Conservation (phyloP, 305 asterid genomes). For the Nicotiana rustica region DNA sequence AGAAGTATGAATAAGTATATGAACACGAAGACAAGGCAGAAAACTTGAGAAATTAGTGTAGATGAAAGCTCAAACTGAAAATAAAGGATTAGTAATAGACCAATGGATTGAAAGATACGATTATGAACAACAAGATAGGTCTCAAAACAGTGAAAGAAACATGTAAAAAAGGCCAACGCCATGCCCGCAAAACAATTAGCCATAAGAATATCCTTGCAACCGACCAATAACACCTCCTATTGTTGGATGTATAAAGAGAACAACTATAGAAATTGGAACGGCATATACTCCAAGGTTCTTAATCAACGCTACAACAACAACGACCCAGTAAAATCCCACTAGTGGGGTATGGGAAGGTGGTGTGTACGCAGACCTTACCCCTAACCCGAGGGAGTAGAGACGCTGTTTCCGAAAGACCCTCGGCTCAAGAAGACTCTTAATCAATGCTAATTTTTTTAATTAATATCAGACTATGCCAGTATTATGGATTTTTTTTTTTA, state of each 20-base stretch:
- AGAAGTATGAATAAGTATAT: not conserved
- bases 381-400: no score
- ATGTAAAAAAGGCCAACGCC: not conserved
- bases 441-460: not conserved
- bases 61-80: not conserved
- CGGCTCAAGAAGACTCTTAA: not conserved
- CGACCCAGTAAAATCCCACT: no score
- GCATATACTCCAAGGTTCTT: constrained; percentile 29
- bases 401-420: no score
- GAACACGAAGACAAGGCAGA: not conserved
- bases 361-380: no score
- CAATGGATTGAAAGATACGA: not conserved
- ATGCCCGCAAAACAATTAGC: not conserved
- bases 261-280: constrained; percentile 1
- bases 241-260: not conserved
- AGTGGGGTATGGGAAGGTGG: no score
- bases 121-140: not conserved
- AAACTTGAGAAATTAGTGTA: not conserved
- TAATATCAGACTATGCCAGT: not conserved
- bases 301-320: constrained; percentile 9
- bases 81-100: not conserved
- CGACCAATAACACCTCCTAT: not conserved
- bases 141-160: constrained; percentile 10
- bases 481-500: no score
- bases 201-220: not conserved